Conservation (phyloP, 306 rosid genomes). For the Lathyrus tuberosus region DNA sequence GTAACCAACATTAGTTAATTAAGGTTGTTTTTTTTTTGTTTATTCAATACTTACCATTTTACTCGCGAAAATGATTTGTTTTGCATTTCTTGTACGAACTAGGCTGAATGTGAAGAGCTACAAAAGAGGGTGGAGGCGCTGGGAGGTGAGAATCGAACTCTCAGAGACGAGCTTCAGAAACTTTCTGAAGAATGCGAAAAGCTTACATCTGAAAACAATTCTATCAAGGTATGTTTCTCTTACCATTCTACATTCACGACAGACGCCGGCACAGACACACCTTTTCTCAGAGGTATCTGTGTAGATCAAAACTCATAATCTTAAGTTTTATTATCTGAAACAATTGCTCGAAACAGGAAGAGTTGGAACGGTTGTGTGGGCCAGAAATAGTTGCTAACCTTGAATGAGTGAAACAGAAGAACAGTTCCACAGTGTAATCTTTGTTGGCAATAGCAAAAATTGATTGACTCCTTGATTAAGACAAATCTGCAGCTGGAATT, state of each 20-base stretch:
- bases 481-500: conserved; percentile 47
- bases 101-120: conserved; percentile 98
- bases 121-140: conserved; percentile 81
- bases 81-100: conserved; percentile 39
- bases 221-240: conserved; percentile 66
- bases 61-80: conserved; percentile 10
- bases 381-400: conserved; percentile 76
- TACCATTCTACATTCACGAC: background rate
- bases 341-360: conserved; percentile 66
- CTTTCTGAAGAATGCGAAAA: conserved; percentile 88
- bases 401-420: conserved; percentile 39
- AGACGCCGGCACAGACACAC: no score
- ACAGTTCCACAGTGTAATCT: conserved; percentile 14
- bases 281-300: no score
- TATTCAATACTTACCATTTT: conserved; percentile 19
- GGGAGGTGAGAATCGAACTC: conserved; percentile 69
- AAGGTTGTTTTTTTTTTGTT: background rate
- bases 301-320: background rate
- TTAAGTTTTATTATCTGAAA: conserved; percentile 17
- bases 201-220: conserved; percentile 76
- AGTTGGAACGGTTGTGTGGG: conserved; percentile 77
- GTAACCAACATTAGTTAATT: background rate
- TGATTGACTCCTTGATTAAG: conserved; percentile 26
- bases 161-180: conserved; percentile 80
- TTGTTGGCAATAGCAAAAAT: conserved; percentile 44